phyloP scores from a whole-genome alignment of 2,329 filamentous ascomycete genomes.

The Stachybotrys echinatus region DNA sequence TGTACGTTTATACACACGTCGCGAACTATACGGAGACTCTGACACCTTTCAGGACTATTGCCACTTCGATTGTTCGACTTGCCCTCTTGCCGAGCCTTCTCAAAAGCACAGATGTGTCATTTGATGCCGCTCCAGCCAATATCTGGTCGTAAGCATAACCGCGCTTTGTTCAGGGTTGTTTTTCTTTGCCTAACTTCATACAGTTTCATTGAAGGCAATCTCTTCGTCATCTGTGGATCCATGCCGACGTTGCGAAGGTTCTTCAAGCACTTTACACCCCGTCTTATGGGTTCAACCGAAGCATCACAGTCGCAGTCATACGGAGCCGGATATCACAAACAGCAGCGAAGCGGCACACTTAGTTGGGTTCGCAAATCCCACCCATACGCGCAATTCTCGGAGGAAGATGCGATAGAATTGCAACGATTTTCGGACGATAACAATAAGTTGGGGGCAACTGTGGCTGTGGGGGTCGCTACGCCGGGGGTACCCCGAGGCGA shows the following conservation, averaged over 20 bases:
- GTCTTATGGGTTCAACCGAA: constrained; percentile 14
- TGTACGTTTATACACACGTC: constrained; percentile 16
- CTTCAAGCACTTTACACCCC: constrained; percentile 24
- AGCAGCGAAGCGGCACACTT: constrained; percentile 6
- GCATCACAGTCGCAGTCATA: not conserved
- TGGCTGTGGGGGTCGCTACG: too few relatives aligned
- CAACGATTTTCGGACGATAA: too few relatives aligned
- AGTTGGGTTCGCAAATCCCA: constrained; percentile 10
- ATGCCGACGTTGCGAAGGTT: constrained; percentile 31
- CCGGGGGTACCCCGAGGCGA: too few relatives aligned
- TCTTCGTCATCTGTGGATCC: constrained; percentile 33
- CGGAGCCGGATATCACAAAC: constrained; percentile 5
- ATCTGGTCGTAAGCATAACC: constrained; percentile 21
- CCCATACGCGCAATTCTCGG: constrained; percentile 11
- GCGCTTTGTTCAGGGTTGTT: not conserved
- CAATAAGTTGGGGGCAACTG: too few relatives aligned
- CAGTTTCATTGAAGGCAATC: constrained; percentile 31
- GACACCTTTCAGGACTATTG: constrained; percentile 17
- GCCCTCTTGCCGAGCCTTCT: constrained; percentile 17
- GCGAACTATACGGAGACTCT: constrained; percentile 2
- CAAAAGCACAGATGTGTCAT: constrained; percentile 19
- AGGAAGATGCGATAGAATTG: constrained; percentile 9
- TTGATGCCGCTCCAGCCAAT: constrained; percentile 20
- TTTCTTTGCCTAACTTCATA: not conserved
- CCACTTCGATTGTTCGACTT: constrained; percentile 23